Evolutionary conservation across 116 monocot species (phyloP), one percentile per base, ranked within the genome.

Genomic region (Phalaenopsis hybrid): DNA sequence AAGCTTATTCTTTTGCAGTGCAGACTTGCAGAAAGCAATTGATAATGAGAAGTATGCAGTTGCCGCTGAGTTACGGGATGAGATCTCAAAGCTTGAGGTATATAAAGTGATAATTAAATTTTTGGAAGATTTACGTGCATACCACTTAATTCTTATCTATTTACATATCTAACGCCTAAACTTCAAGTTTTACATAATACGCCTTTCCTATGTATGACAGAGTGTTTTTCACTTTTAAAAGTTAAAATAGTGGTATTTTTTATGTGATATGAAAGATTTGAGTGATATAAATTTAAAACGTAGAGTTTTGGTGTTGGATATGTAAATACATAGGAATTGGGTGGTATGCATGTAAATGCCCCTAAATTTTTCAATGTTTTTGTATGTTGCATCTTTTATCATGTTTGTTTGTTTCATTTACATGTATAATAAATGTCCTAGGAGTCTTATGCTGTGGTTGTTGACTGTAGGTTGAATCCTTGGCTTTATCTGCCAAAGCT

Each of bases 401-500:
- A 18, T 41, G 4, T 5, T 25, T 4, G 4, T 0, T 17, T 43
- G 41, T 41, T 37, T 73, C 41, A 16, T 73, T 43, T 16, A 73
- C 3, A 73, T 73, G 33, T 16, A 4, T 16, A 31, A 17, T 18
- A 67, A 73, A 37, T 73, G 73, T 41, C 33, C 16, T 73, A 15
- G 33, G 43, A 43, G 73, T 43, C 73, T 73, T 13, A 43, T 37
- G 12, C 55, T 15, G 15, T 55, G 17, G 13, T 55, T 11, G 4
- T 76, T 67, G 1, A 17, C 57, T 83, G 50, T 86, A 98, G 98
- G 85, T 86, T 46, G 98, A 98, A 28, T 92, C 93, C 78, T 82
- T 98, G 85, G 94, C 93, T 81, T 91, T 87, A 85, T 94, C 94
- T 28, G 98, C 95, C 69, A 98, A 90, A 82, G 95, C 93, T 77